phyloP scores from a whole-genome alignment of 2,329 filamentous ascomycete species.

The Exophiala oligosperma region DNA sequence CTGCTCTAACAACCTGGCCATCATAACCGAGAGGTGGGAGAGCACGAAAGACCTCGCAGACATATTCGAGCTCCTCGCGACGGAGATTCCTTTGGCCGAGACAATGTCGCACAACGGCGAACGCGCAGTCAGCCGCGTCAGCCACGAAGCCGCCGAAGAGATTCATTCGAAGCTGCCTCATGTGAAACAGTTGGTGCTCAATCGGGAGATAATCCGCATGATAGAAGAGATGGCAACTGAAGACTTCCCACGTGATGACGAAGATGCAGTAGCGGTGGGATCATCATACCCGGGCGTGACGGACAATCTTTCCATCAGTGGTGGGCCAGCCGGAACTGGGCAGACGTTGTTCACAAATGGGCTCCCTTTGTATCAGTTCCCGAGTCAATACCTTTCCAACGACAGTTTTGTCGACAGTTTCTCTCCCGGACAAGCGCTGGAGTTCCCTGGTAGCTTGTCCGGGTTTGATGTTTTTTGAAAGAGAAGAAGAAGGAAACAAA shows the following conservation, averaged over 20 bases:
- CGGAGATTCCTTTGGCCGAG: slow-evolving; percentile 1
- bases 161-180: slow-evolving; percentile 2
- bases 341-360: slow-evolving; percentile 8
- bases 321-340: not conserved
- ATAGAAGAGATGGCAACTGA: slow-evolving; percentile 11
- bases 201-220: slow-evolving; percentile 8
- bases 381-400: not conserved
- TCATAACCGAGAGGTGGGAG: slow-evolving; percentile 8
- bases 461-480: slow-evolving; percentile 5
- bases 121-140: slow-evolving; percentile 1
- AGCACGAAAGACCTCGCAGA: slow-evolving; percentile 6
- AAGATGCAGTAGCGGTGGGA: not conserved
- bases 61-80: slow-evolving; percentile 5
- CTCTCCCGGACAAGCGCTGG: slow-evolving; percentile 1
- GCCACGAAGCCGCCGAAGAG: slow-evolving; percentile 1
- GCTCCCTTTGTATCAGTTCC: slow-evolving; percentile 2
- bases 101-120: not conserved
- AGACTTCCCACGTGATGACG: slow-evolving; percentile 8
- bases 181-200: slow-evolving; percentile 9
- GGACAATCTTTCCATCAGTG: slow-evolving; percentile 2
- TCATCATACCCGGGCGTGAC: not conserved
- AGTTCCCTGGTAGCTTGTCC: slow-evolving; percentile 5
- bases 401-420: not conserved
- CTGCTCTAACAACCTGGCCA: slow-evolving; percentile 6
- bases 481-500: no score